A percentile compares a stretch with the other conserved stretches of the same genome.
Evolutionary conservation across 352 stramenopile genomes (phyloP).

Genomic region (Globisporangium solare): DNA sequence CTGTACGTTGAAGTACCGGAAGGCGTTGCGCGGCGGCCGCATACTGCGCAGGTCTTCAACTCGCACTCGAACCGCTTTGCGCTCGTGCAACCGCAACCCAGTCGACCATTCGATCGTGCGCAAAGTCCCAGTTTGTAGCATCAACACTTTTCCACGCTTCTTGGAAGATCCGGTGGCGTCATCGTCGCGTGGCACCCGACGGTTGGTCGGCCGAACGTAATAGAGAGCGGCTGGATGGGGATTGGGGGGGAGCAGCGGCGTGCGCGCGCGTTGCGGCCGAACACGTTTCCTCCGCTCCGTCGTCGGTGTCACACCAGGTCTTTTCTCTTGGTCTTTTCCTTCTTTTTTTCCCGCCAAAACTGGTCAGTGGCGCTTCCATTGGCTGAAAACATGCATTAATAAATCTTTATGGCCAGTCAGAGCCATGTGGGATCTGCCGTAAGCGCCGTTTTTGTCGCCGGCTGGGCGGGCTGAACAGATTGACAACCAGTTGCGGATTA

Average conservation of each 20-base stretch:
- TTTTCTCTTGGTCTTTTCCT: not conserved
- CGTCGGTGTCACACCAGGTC: conserved; percentile 8
- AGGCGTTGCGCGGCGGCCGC: conserved; percentile 10
- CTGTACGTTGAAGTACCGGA: conserved; percentile 10
- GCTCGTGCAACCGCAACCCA: not conserved
- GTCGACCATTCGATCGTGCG: no score
- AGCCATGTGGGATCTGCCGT: not conserved
- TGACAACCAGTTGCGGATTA: not conserved
- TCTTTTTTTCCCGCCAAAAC: conserved; percentile 10
- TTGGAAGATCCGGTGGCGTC: no score
- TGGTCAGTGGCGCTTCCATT: not conserved
- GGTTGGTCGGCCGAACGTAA: no score
- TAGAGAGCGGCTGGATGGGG: no score
- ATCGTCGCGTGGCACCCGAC: no score
- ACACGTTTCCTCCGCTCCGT: not conserved
- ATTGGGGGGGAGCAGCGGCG: no score
- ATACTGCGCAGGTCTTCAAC: not conserved
- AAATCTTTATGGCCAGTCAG: not conserved
- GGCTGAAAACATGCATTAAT: not conserved
- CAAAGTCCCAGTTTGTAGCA: no score
- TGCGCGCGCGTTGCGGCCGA: not conserved
- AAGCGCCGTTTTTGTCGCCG: conserved; percentile 7
- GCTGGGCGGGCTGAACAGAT: conserved; percentile 7
- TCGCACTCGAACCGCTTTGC: conserved; percentile 13
- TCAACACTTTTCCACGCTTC: no score